Conservation (phyloP, 345 rosid genomes). For the Salix koriyanagi region DNA sequence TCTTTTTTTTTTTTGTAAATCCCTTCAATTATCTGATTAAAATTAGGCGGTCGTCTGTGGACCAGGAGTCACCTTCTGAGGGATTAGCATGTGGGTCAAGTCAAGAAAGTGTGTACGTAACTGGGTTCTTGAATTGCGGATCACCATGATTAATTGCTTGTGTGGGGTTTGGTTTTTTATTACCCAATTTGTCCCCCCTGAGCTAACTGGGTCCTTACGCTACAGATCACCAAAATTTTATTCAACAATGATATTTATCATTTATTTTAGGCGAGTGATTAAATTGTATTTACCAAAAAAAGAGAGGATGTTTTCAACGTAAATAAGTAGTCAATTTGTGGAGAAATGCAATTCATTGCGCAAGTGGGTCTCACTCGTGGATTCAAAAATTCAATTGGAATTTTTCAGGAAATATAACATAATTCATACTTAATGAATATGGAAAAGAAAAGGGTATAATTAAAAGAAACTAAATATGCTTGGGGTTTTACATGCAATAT, state of each 20-base stretch:
- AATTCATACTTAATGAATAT: too few species aligned
- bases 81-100: constrained; percentile 17
- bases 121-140: background rate
- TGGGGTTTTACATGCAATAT: too few species aligned
- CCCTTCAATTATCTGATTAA: background rate
- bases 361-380: too few species aligned
- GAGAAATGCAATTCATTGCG: background rate
- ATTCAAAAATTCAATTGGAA: background rate
- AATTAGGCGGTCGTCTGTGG: constrained; percentile 10
- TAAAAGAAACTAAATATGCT: too few species aligned
- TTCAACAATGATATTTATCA: too few species aligned
- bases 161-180: background rate
- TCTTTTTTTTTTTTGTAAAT: too few species aligned
- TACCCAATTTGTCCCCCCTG: background rate
- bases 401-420: too few species aligned
- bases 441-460: background rate
- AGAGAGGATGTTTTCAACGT: background rate
- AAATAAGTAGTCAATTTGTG: too few species aligned
- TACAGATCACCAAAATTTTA: too few species aligned
- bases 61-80: constrained; percentile 1
- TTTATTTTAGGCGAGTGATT: background rate
- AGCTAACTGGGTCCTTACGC: background rate
- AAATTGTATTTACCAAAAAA: too few species aligned
- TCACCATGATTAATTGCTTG: background rate
- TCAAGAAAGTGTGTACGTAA: background rate